Percentiles rank a stretch among this genome's conserved stretches.
These are phyloP conservation scores for Vachellia pachyceras DNA, from an alignment of 306 rosid genomes.

Conservation along the genomic window DNA sequence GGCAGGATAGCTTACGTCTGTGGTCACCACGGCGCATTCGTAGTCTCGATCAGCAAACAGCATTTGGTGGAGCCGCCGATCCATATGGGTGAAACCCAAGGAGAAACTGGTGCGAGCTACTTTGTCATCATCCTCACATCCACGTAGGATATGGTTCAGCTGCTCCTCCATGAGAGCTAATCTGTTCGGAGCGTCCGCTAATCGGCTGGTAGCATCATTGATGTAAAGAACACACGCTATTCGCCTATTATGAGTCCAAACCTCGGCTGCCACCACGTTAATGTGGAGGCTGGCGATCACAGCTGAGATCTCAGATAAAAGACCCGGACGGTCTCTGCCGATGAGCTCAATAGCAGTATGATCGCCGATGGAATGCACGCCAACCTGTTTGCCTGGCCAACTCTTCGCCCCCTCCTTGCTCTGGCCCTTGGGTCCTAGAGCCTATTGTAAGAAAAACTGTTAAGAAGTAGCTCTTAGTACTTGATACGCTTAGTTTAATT, in stretches of 20 bases:
- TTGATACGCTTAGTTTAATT: conserved; percentile 24
- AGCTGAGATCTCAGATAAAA: conserved; percentile 83
- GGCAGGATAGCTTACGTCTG: conserved; percentile 53
- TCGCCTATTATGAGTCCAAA: conserved; percentile 79
- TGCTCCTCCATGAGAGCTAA: conserved; percentile 75
- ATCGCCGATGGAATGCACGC: conserved; percentile 70
- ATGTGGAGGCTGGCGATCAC: conserved; percentile 71
- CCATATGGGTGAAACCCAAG: conserved; percentile 76
- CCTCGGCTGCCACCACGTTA: conserved; percentile 78
- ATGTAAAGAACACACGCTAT: conserved; percentile 76
- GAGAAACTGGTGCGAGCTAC: conserved; percentile 72
- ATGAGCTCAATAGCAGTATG: conserved; percentile 74
- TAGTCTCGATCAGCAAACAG: conserved; percentile 81
- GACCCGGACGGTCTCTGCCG: conserved; percentile 84
- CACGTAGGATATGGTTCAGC: conserved; percentile 72
- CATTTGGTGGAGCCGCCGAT: conserved; percentile 81
- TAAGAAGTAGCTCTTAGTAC: conserved; percentile 50
- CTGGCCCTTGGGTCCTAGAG: conserved; percentile 87
- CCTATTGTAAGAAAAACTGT: conserved; percentile 62
- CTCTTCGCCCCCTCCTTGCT: conserved; percentile 54
- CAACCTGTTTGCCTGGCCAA: conserved; percentile 66
- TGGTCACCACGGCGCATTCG: conserved; percentile 58
- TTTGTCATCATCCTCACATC: conserved; percentile 67
- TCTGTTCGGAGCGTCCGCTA: conserved; percentile 57
- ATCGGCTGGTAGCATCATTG: conserved; percentile 52